phyloP scores from a whole-genome alignment of 176 grass and related monocot species.

The Musa troglodytarum region DNA sequence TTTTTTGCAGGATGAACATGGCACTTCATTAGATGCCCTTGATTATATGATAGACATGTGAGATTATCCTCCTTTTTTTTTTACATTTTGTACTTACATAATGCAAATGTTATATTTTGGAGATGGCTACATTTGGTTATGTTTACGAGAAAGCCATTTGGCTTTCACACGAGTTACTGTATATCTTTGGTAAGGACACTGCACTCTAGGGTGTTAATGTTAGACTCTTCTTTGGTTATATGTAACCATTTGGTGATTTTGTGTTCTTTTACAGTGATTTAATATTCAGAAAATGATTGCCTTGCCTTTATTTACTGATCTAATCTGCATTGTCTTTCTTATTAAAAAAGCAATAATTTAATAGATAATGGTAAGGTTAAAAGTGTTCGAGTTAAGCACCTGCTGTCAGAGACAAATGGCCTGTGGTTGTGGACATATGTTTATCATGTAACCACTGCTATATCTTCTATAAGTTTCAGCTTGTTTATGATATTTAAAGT shows the following conservation, averaged over 20 bases:
- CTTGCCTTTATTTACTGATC: neutral
- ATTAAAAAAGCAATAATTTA: too few species aligned
- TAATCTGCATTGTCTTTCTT: too few species aligned
- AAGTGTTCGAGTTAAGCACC: too few species aligned
- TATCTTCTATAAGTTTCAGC: neutral
- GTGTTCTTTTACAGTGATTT: neutral
- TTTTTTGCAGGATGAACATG: conserved; percentile 72
- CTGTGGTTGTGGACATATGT: too few species aligned
- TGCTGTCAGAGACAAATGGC: too few species aligned
- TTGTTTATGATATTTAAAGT: neutral
- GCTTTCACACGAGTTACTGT: too few species aligned
- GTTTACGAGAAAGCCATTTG: neutral
- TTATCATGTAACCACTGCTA: too few species aligned
- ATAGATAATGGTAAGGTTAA: too few species aligned
- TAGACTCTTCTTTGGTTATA: neutral
- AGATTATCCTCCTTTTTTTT: neutral
- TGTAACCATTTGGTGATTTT: neutral
- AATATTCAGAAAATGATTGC: neutral
- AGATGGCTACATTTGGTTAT: neutral
- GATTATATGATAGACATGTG: conserved; percentile 80
- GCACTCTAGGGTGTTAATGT: neutral
- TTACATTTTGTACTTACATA: neutral
- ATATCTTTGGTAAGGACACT: too few species aligned
- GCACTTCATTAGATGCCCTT: conserved; percentile 66
- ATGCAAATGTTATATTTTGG: neutral